A percentile compares a stretch with the other conserved stretches of the same genome.
phyloP scores from a whole-genome alignment of 371 early-diverging fungal species.

The Chytridium lagenaria region DNA sequence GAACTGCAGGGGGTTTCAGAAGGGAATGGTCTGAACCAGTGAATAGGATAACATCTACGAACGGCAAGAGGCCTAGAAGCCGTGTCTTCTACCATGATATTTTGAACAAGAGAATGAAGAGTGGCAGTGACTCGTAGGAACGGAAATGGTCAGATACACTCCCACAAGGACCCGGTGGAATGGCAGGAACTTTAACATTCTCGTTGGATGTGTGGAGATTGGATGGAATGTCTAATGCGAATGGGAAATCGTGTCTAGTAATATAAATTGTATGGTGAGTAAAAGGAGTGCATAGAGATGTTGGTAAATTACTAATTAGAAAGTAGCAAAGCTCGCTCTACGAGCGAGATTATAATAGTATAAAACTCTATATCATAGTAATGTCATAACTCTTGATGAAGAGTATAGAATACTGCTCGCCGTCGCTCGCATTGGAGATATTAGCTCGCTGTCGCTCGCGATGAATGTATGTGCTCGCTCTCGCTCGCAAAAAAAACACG shows the following conservation, averaged over 20 bases:
- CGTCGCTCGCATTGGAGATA: too few relatives aligned
- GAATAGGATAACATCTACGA: neutral
- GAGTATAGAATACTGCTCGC: too few relatives aligned
- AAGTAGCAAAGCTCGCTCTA: too few relatives aligned
- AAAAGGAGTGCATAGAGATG: too few relatives aligned
- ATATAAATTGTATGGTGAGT: neutral
- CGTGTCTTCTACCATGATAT: neutral
- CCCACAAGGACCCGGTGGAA: constrained; percentile 3
- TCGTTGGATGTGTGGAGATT: constrained; percentile 13
- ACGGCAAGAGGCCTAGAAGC: neutral
- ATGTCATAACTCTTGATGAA: too few relatives aligned
- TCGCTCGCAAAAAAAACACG: too few relatives aligned
- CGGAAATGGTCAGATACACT: neutral
- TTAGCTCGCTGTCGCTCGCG: too few relatives aligned
- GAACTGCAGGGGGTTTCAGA: neutral
- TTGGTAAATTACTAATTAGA: too few relatives aligned
- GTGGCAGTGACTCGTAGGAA: constrained; percentile 2
- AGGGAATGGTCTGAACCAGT: constrained; percentile 10
- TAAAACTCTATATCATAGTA: too few relatives aligned
- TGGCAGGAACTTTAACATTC: neutral
- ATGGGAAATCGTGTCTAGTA: constrained; percentile 6
- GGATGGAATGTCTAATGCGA: constrained; percentile 4
- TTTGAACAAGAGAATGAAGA: neutral
- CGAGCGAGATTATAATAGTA: too few relatives aligned
- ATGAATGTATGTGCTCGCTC: too few relatives aligned